phyloP scores from a whole-genome alignment of 208 protist species.

The Willaertia magna region DNA sequence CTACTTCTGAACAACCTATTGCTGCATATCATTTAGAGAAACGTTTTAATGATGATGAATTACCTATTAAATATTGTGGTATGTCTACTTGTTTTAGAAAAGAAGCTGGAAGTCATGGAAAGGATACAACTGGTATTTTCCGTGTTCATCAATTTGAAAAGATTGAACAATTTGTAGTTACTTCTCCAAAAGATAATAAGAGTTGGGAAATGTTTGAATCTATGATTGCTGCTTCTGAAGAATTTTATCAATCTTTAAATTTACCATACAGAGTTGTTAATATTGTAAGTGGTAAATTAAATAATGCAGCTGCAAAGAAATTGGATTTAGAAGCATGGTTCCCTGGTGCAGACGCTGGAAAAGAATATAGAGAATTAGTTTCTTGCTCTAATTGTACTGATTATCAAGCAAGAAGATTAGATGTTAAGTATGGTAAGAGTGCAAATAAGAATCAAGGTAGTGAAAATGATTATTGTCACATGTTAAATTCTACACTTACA shows the following conservation, averaged over 20 bases:
- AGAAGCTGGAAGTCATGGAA: conserved; percentile 89
- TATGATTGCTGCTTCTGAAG: conserved; percentile 72
- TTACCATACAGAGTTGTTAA: conserved; percentile 80
- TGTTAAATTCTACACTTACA: conserved; percentile 97
- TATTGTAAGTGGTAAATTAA: conserved; percentile 88
- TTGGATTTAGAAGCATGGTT: conserved; percentile 99
- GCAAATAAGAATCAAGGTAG: conserved; percentile 30
- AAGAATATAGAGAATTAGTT: conserved; percentile 91
- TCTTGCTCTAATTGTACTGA: conserved; percentile 99
- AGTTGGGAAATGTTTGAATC: conserved; percentile 72
- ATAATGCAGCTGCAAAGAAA: conserved; percentile 99
- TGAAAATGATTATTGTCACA: conserved; percentile 96
- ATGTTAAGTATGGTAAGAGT: conserved; percentile 41
- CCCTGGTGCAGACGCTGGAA: conserved; percentile 63
- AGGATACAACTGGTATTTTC: conserved; percentile 85
- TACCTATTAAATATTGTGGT: conserved; percentile 86
- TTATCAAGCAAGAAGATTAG: conserved; percentile 86
- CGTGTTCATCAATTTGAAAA: conserved; percentile 92
- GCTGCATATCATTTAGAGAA: conserved; percentile 86
- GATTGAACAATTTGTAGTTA: conserved; percentile 82
- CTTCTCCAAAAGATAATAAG: conserved; percentile 46
- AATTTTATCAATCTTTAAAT: conserved; percentile 79
- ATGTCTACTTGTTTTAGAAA: conserved; percentile 98
- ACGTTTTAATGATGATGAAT: conserved; percentile 63
- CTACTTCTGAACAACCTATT: conserved; percentile 98